Evolutionary conservation across 306 rosid species (phyloP).

Genomic region (Trifolium fragiferum): DNA sequence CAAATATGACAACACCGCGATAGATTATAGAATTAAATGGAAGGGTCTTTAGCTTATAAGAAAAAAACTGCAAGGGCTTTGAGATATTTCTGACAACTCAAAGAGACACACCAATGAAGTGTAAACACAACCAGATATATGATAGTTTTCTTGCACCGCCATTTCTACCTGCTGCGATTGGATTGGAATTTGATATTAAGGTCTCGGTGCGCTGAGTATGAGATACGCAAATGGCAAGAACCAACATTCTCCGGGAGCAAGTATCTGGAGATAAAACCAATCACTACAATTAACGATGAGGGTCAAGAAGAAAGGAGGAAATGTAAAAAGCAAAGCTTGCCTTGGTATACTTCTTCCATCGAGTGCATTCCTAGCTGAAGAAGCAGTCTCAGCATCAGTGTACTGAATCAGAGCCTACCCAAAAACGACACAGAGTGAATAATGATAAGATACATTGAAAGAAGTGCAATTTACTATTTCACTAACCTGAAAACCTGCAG

Average conservation of each 20-base stretch:
- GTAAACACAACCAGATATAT: conserved; percentile 2
- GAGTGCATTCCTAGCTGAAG: conserved; percentile 81
- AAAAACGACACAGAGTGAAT: conserved; percentile 9
- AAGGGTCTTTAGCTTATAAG: no score
- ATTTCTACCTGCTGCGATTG: conserved; percentile 86
- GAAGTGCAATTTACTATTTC: conserved; percentile 30
- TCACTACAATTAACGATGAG: conserved; percentile 26
- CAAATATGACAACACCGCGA: conserved; percentile 41
- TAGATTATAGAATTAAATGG: conserved; percentile 39
- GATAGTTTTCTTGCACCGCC: conserved; percentile 22
- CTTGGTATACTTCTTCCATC: conserved; percentile 96
- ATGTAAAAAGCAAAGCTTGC: conserved; percentile 46
- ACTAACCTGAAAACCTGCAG: conserved; percentile 81
- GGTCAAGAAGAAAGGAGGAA: conserved; percentile 1
- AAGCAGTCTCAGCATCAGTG: conserved; percentile 81
- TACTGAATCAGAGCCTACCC: conserved; percentile 86
- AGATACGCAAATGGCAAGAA: conserved; percentile 78
- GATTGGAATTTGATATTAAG: conserved; percentile 95
- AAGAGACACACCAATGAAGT: conserved; percentile 9
- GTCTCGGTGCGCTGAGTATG: conserved; percentile 91
- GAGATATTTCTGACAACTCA: conserved; percentile 11
- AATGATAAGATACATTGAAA: conserved; percentile 16
- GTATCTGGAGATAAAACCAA: conserved; percentile 58
- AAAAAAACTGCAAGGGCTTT: conserved; percentile 37
- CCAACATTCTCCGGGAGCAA: conserved; percentile 86